Evolutionary conservation across 176 grass and related monocot species (phyloP).

Genomic region (Zoysia japonica): DNA sequence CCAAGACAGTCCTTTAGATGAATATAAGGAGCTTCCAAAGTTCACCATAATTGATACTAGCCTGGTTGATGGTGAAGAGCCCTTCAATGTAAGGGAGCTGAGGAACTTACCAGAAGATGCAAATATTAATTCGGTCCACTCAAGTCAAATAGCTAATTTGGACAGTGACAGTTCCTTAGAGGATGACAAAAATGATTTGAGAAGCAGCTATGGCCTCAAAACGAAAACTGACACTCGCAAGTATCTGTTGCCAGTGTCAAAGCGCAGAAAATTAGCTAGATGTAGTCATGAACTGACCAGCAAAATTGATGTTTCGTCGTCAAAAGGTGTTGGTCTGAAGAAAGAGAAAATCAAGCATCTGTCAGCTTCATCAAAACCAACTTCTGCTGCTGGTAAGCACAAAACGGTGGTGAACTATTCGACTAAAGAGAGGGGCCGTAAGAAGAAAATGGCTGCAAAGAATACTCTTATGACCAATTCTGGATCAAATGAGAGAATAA

Average conservation of each 20-base stretch:
- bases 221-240: slow-evolving; percentile 51
- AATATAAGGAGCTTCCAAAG: slow-evolving; percentile 60
- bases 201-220: slow-evolving; percentile 46
- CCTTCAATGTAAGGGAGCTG: slow-evolving; percentile 65
- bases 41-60: slow-evolving; percentile 96
- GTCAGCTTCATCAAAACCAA: slow-evolving; percentile 32
- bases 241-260: slow-evolving; percentile 75
- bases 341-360: slow-evolving; percentile 44
- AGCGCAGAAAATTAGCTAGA: slow-evolving; percentile 72
- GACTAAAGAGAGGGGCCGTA: slow-evolving; percentile 39
- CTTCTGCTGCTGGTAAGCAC: slow-evolving; percentile 26
- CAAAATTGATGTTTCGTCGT: slow-evolving; percentile 32
- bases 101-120: slow-evolving; percentile 72
- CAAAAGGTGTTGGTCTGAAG: slow-evolving; percentile 38
- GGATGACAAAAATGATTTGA: slow-evolving; percentile 30
- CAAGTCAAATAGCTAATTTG: slow-evolving; percentile 30
- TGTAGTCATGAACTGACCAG: slow-evolving; percentile 62
- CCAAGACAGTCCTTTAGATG: slow-evolving; percentile 46
- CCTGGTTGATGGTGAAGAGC: slow-evolving; percentile 65
- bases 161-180: slow-evolving; percentile 55
- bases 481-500: slow-evolving; percentile 35
- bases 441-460: slow-evolving; percentile 19
- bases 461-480: slow-evolving; percentile 18
- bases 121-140: slow-evolving; percentile 38
- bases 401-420: slow-evolving; percentile 24